Conservation (phyloP, 495 filamentous ascomycete genomes). For the Extremus antarcticus region DNA sequence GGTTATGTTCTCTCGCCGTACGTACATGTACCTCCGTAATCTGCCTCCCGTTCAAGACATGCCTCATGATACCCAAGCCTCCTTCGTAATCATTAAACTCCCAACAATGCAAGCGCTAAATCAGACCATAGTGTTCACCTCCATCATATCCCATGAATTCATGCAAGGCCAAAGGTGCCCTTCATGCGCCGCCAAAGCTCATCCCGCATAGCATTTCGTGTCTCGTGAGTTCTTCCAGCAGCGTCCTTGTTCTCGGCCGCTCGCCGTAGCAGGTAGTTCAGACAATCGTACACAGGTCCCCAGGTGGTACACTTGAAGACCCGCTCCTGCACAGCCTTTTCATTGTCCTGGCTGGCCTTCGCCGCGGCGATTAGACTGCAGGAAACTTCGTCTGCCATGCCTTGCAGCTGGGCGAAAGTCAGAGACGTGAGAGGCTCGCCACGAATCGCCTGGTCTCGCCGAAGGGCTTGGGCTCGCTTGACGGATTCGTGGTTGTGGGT, state of each 20-base stretch:
- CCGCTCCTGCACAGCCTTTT: constrained; percentile 29
- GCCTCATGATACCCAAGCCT: not conserved
- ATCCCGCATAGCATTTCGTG: constrained; percentile 57
- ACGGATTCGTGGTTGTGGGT: constrained; percentile 88
- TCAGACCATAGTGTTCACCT: no score
- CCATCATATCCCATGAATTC: not conserved
- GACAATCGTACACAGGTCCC: constrained; percentile 84
- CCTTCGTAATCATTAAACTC: not conserved
- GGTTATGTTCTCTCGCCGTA: no score
- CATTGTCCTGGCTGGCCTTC: constrained; percentile 13
- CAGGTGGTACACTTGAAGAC: constrained; percentile 88
- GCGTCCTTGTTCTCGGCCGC: constrained; percentile 91
- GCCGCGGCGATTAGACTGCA: constrained; percentile 60
- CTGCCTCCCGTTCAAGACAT: no score
- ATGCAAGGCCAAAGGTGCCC: constrained; percentile 17
- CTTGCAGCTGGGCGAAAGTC: constrained; percentile 82
- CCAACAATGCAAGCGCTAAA: not conserved
- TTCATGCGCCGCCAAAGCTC: constrained; percentile 58
- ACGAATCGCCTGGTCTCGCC: constrained; percentile 37
- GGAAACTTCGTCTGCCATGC: constrained; percentile 94
- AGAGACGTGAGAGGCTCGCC: constrained; percentile 45
- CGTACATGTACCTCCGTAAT: no score
- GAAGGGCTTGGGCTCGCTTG: constrained; percentile 51
- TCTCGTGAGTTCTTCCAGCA: constrained; percentile 63
- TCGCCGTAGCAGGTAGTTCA: constrained; percentile 78